phyloP scores from a whole-genome alignment of 169 alveolate genomes.

The Condylostoma magnum region DNA sequence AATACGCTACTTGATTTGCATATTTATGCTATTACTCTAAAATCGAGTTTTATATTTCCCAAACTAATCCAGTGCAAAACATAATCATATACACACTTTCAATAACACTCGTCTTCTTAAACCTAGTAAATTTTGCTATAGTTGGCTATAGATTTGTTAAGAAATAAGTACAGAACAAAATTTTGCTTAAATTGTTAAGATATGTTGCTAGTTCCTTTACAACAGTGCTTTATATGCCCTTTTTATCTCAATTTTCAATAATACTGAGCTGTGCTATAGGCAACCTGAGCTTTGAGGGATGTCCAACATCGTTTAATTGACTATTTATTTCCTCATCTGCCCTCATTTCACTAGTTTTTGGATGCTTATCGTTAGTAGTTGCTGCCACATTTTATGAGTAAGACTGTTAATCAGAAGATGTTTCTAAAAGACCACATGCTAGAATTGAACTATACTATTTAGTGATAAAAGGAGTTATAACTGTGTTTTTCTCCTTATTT shows the following conservation, averaged over 20 bases:
- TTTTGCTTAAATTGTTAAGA: constrained; percentile 7
- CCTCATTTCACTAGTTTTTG: not conserved
- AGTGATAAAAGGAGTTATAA: not conserved
- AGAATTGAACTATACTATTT: constrained; percentile 10
- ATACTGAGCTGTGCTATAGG: constrained; percentile 9
- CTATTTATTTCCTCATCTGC: not conserved
- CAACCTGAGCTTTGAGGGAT: constrained; percentile 1
- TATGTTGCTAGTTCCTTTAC: constrained; percentile 1
- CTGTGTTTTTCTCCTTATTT: not conserved
- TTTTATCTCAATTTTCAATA: not conserved
- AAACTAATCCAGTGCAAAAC: constrained; percentile 12
- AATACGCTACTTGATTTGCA: not conserved
- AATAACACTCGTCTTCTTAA: constrained; percentile 2
- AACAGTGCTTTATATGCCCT: constrained; percentile 9
- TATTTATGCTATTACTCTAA: not conserved
- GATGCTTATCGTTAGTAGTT: not conserved
- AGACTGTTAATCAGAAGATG: constrained; percentile 15
- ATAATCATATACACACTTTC: not conserved
- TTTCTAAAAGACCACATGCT: constrained; percentile 19
- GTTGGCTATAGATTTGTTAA: constrained; percentile 19
- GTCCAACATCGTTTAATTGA: not conserved
- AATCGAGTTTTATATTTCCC: constrained; percentile 17
- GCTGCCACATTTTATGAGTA: constrained; percentile 16
- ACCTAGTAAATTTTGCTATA: not conserved
- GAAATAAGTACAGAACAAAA: constrained; percentile 14